phyloP scores from a whole-genome alignment of 805 yeast species.

The Pichia deserticola region DNA sequence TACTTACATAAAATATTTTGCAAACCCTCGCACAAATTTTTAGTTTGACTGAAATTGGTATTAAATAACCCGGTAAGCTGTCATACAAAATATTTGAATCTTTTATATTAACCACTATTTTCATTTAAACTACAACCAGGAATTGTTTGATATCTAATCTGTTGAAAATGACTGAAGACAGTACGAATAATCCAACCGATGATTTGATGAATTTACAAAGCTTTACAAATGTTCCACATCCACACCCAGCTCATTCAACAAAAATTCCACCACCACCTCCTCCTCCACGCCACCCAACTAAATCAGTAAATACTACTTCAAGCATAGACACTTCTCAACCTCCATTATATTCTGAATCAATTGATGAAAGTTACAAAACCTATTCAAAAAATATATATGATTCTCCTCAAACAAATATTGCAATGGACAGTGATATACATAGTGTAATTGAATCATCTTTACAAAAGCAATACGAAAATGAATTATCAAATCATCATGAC shows the following conservation, averaged over 20 bases:
- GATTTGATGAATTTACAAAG: neutral
- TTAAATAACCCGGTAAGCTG: too few species aligned
- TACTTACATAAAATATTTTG: too few species aligned
- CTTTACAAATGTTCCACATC: neutral
- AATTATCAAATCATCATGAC: slow-evolving; percentile 1
- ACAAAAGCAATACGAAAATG: too few species aligned
- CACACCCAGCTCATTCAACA: neutral
- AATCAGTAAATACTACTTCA: neutral
- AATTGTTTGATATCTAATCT: too few species aligned
- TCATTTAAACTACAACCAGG: too few species aligned
- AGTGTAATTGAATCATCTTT: too few species aligned
- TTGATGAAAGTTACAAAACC: neutral
- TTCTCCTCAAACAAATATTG: neutral
- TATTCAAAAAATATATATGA: neutral
- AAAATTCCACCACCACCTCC: slow-evolving; percentile 3
- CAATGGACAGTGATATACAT: slow-evolving; percentile 19
- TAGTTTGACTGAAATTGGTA: too few species aligned
- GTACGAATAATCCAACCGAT: neutral
- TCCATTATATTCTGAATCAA: neutral
- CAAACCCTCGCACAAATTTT: too few species aligned
- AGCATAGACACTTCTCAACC: neutral
- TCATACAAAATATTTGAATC: too few species aligned
- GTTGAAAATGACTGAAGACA: neutral
- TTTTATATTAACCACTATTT: too few species aligned
- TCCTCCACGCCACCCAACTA: slow-evolving; percentile 2